Base-by-base conservation (phyloP, 1,284 basidiomycete species). In the Inonotus hispidus region DNA sequence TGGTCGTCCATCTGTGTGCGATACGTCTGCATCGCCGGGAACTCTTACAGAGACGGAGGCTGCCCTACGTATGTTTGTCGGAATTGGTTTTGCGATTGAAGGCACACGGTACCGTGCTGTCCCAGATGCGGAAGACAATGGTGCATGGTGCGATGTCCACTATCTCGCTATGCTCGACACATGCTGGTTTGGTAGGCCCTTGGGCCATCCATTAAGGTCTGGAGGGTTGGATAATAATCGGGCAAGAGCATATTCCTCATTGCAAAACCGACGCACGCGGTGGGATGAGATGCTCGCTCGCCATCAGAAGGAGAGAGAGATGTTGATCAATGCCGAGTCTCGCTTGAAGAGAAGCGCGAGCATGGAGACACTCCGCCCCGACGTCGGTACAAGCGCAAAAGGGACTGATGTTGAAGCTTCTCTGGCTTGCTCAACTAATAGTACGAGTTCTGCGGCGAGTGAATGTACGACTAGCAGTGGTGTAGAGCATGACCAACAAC, bases 251-350 rank as follows among this genome's bases (percentile, higher is more conserved):
- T 37, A 29, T 5, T 16, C 53, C 10, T 39, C 1, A 19, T 32
- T 32, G 32, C 32, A 32, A 16, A 38, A 29, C 35, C 23, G 43
- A 21, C 49, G 57, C 25, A 63, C 62, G 13, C 60, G 64, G 8
- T 67, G 65, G 65, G 66, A 67, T 45, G 63, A 66, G 37, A 60
- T 67, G 60, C 58, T 67, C 45, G 53, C 56, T 19, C 60, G 66
- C 16, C 66, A 67, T 41, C 59, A 64, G 35, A 46, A 58, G n/a
- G 66, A 67, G 57, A 35, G 46, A 19, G 66, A 65, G 32, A 23
- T 45, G 35, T 65, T 21, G 63, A 52, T 58, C 66, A 56, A 53
- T 19, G 63, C 57, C 49, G 63, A 64, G 49, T 60, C 59, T 3
- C 59, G 61, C 19, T 37, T 63, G 23, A 56, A 56, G 25, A 53